A percentile compares a stretch with the other conserved stretches of the same genome.
These are phyloP conservation scores for Emmonsiellopsis sp. DNA, from an alignment of 2,329 filamentous ascomycete species.

Conservation along the genomic window DNA sequence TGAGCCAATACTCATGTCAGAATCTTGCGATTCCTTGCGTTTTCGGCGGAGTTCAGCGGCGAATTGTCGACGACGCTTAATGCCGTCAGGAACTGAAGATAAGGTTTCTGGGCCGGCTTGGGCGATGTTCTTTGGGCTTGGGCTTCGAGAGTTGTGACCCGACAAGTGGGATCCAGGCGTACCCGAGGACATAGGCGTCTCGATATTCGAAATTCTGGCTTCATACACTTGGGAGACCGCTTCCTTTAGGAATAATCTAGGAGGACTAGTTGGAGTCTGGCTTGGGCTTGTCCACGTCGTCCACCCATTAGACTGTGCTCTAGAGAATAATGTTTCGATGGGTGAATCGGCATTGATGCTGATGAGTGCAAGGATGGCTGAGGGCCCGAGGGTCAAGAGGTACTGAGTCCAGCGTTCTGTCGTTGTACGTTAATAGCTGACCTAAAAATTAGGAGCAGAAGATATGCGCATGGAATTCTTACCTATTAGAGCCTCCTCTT, in stretches of 20 bases:
- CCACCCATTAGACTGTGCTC: slow-evolving; percentile 46
- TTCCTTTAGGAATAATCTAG: slow-evolving; percentile 50
- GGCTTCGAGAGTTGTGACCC: not conserved
- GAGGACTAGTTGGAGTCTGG: slow-evolving; percentile 33
- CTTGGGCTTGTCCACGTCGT: slow-evolving; percentile 44
- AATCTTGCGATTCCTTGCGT: slow-evolving; percentile 12
- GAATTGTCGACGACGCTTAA: slow-evolving; percentile 23
- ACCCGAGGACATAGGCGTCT: not conserved
- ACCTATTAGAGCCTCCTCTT: slow-evolving; percentile 46
- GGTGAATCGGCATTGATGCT: slow-evolving; percentile 30
- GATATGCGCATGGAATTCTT: slow-evolving; percentile 14
- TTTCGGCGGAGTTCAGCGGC: slow-evolving; percentile 23
- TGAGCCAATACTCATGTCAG: not conserved
- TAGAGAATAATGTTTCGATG: slow-evolving; percentile 38
- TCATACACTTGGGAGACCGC: slow-evolving; percentile 52
- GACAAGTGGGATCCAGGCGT: slow-evolving; percentile 9
- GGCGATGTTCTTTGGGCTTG: slow-evolving; percentile 6
- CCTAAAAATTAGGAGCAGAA: not conserved
- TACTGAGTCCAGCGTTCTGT: slow-evolving; percentile 53
- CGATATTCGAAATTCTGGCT: slow-evolving; percentile 20
- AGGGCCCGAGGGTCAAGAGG: slow-evolving; percentile 49
- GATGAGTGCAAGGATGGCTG: slow-evolving; percentile 44
- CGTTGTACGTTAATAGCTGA: slow-evolving; percentile 10
- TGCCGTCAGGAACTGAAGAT: slow-evolving; percentile 6
- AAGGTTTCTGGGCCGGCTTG: slow-evolving; percentile 3